Evolutionary conservation across 140 eudicot genomes (phyloP).

Genomic region (Stevia rebaudiana): DNA sequence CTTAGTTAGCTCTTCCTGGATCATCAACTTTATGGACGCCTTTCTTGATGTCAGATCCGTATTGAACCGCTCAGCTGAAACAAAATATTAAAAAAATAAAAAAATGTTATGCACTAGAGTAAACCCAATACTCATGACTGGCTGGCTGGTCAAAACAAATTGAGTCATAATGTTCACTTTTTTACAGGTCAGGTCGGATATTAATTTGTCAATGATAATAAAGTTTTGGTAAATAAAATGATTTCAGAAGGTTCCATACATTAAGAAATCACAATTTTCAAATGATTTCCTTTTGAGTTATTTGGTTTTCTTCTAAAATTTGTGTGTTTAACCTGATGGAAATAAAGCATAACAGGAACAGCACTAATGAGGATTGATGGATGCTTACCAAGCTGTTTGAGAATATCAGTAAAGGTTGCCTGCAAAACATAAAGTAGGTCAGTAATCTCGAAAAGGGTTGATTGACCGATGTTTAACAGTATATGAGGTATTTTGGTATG

Average conservation of each 20-base stretch:
- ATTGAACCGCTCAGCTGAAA: conserved; percentile 53
- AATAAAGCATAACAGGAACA: not conserved
- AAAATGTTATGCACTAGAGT: not conserved
- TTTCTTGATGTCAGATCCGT: conserved; percentile 68
- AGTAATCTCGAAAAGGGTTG: not conserved
- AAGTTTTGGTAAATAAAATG: not conserved
- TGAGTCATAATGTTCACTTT: not conserved
- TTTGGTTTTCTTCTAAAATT: not conserved
- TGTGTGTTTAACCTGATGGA: not conserved
- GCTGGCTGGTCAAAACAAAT: not conserved
- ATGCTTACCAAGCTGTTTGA: conserved; percentile 77
- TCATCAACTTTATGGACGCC: conserved; percentile 71
- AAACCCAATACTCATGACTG: not conserved
- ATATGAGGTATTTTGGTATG: not conserved
- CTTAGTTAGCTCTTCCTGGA: conserved; percentile 91
- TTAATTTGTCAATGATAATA: not conserved
- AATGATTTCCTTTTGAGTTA: not conserved
- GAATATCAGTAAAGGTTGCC: conserved; percentile 98
- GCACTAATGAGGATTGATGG: not conserved
- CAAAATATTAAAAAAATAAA: not conserved
- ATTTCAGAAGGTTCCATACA: not conserved
- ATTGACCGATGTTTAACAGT: not conserved
- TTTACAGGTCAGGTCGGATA: not conserved
- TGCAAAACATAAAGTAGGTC: conserved; percentile 29
- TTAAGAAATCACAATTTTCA: not conserved